A percentile compares a stretch with the other conserved stretches of the same genome.
phyloP scores from a whole-genome alignment of 139 green algal species.

The Haematococcus lacustris region DNA sequence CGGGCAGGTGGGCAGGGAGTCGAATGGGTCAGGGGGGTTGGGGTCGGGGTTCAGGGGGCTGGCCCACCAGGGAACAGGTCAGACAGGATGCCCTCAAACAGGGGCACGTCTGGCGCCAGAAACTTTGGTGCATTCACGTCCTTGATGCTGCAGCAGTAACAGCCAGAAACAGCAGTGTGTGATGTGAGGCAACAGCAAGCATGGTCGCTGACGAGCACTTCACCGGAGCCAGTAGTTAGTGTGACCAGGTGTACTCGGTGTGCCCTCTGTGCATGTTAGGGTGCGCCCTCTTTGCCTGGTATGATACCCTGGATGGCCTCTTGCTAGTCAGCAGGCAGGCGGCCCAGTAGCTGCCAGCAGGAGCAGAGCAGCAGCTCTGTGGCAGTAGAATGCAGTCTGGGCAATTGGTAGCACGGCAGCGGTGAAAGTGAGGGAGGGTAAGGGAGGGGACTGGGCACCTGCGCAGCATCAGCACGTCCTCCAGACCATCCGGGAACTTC shows the following conservation, averaged over 20 bases:
- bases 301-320: neutral
- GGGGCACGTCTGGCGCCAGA: constrained; percentile 67
- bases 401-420: no score
- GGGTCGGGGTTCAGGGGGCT: neutral
- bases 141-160: constrained; percentile 27
- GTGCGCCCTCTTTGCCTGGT: neutral
- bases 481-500: constrained; percentile 35
- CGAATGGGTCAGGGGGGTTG: neutral
- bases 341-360: neutral
- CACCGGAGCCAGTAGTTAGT: neutral
- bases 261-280: neutral
- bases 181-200: neutral
- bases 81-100: constrained; percentile 75
- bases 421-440: no score
- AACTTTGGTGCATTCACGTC: constrained; percentile 84
- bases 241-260: neutral
- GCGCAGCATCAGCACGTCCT: constrained; percentile 66
- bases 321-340: neutral
- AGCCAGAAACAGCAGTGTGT: neutral
- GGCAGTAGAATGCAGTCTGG: no score
- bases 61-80: constrained; percentile 61
- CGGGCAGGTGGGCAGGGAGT: neutral
- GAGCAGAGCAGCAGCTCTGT: no score
- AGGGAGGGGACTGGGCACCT: neutral
- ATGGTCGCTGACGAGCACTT: neutral